Evolutionary conservation across 768 basidiomycete genomes (phyloP).

Genomic region (Cystobasidium onofrii): DNA sequence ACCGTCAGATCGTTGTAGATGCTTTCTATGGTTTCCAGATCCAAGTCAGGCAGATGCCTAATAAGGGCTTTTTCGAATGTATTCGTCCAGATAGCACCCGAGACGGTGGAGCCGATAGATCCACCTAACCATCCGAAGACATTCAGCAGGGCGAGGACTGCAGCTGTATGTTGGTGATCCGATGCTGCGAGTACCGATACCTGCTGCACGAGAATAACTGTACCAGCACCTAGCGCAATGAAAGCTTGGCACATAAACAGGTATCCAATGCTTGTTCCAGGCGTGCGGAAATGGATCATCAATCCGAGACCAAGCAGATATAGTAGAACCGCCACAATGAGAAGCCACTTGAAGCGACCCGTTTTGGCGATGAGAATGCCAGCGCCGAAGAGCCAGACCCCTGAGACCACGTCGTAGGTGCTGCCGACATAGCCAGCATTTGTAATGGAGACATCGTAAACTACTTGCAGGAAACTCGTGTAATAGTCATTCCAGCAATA

Average conservation of each 20-base stretch:
- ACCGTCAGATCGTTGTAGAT: conserved; percentile 40
- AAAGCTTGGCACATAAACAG: conserved; percentile 42
- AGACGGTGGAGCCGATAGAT: conserved; percentile 32
- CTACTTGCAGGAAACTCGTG: conserved; percentile 37
- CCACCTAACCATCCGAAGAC: conserved; percentile 34
- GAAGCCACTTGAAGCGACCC: conserved; percentile 40
- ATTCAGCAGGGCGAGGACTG: conserved; percentile 5
- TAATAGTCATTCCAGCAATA: conserved; percentile 34
- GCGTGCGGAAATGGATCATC: conserved; percentile 42
- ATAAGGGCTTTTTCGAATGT: conserved; percentile 33
- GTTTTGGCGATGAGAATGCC: conserved; percentile 40
- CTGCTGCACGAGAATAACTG: conserved; percentile 40
- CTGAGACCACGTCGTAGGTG: conserved; percentile 39
- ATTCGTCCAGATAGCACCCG: conserved; percentile 30
- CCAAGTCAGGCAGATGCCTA: conserved; percentile 37
- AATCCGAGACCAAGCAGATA: conserved; percentile 40
- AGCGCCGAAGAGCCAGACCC: conserved; percentile 40
- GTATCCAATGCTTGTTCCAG: conserved; percentile 36
- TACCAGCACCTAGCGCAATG: conserved; percentile 39
- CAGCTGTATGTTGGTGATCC: conserved; percentile 26
- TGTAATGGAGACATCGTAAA: conserved; percentile 39
- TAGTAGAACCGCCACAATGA: conserved; percentile 35
- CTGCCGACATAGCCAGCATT: conserved; percentile 39
- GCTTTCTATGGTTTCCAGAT: conserved; percentile 32
- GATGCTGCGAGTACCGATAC: conserved; percentile 37